Percentiles rank a stretch among this genome's conserved stretches.
Evolutionary conservation across 2,329 filamentous ascomycete species (phyloP).

Genomic region (Microdochium trichocladiopsis): DNA sequence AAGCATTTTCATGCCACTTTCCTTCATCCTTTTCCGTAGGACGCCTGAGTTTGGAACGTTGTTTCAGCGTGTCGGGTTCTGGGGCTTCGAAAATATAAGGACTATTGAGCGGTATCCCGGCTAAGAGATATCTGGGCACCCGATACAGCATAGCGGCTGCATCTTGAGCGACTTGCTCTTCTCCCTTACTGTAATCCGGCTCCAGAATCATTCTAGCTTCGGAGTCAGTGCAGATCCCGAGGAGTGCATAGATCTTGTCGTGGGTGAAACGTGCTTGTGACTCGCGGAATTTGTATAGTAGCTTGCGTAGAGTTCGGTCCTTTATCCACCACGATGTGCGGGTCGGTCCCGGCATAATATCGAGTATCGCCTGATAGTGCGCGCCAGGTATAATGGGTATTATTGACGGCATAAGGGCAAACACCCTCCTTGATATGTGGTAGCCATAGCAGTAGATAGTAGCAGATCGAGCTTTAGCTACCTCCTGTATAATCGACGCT

Average conservation of each 20-base stretch:
- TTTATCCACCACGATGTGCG: background rate
- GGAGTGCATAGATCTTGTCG: background rate
- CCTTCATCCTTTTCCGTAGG: no score
- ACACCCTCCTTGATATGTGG: background rate
- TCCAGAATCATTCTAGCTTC: background rate
- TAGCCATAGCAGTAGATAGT: background rate
- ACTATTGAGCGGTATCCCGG: no score
- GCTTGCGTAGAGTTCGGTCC: background rate
- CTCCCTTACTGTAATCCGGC: background rate
- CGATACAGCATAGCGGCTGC: no score
- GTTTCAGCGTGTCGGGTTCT: no score
- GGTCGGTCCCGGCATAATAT: background rate
- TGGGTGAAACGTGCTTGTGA: background rate
- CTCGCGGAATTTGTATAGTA: background rate
- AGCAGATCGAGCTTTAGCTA: background rate
- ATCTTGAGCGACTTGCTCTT: background rate
- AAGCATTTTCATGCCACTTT: no score
- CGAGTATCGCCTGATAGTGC: background rate
- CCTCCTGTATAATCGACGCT: background rate
- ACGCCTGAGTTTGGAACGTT: no score
- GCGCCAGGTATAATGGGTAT: background rate
- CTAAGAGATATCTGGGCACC: no score
- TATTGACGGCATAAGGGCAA: background rate
- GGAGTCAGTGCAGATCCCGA: background rate
- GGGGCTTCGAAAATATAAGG: no score